These are phyloP conservation scores for Calocera viscosa DNA, from an alignment of 768 basidiomycete species.

Conservation along the genomic window DNA sequence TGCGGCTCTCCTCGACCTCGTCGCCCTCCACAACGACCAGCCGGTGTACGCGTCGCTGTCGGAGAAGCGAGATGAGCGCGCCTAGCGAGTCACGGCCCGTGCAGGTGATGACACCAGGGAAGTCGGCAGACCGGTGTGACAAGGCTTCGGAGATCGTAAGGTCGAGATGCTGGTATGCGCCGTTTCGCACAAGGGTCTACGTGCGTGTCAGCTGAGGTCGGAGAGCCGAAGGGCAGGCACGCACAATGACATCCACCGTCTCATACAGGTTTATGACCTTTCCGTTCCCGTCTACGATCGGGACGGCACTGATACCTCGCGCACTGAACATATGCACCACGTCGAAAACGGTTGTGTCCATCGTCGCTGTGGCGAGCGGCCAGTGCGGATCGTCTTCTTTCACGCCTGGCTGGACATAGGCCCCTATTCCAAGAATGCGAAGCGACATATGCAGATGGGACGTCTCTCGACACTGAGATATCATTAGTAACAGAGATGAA, in stretches of 20 bases:
- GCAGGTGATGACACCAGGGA: conserved; percentile 93
- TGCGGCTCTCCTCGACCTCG: conserved; percentile 18
- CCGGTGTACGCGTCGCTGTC: conserved; percentile 85
- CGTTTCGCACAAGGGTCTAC: conserved; percentile 86
- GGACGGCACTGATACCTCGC: conserved; percentile 88
- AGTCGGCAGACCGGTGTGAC: conserved; percentile 82
- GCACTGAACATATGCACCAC: conserved; percentile 98
- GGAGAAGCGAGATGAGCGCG: conserved; percentile 79
- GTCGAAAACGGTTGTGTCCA: conserved; percentile 88
- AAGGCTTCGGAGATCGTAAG: conserved; percentile 86
- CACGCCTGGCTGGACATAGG: conserved; percentile 48
- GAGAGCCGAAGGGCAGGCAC: conserved; percentile 24
- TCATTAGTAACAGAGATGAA: not conserved
- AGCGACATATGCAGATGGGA: conserved; percentile 66
- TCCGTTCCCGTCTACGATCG: conserved; percentile 85
- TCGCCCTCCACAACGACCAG: conserved; percentile 92
- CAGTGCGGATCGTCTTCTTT: conserved; percentile 52
- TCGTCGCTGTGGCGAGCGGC: conserved; percentile 83
- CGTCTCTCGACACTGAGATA: conserved; percentile 61
- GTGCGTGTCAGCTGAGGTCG: not conserved
- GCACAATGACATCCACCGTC: conserved; percentile 95
- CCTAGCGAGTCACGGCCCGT: conserved; percentile 84
- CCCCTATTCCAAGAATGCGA: conserved; percentile 82
- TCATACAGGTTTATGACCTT: conserved; percentile 94
- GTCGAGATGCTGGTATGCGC: conserved; percentile 92